Evolutionary conservation across 179 eudicot species (phyloP), one percentile per base, ranked within the genome.

Genomic region (Heliamphora pulchella): DNA sequence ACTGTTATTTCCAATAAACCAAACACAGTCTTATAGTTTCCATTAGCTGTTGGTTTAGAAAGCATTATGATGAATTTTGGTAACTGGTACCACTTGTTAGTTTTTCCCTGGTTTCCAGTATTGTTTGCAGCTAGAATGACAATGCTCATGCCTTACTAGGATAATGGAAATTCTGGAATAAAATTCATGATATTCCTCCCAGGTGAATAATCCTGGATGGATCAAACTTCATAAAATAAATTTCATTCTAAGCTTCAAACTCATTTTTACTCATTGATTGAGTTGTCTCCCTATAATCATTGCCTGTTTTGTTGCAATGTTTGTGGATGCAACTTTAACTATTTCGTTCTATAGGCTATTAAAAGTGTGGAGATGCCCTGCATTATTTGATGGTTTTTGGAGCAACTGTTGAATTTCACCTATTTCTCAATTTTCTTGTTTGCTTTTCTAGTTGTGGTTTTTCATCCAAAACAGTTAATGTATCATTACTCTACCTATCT

Each of bases 121-220:
- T 58, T 43, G 58, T 43, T 63, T 75, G 53, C n/a, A 15, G 62
- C 62, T 53, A 53, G 74, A 71, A 17, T 41, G 62, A 53, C 5
- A 57, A 74, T 74, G 67, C 8, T 59, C 78, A 17, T 59, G 78
- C 8, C 59, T 59, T 75, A 9, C 44, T 75, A 61, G 77, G 63
- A 75, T 31, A 15, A 48, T 53, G 59, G 13, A 8, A 5, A 50
- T 20, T 58, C 11, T 75, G 17, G 41, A 58, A 75, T 55, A 15
- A 9, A 58, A 6, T 59, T 17, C 14, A 59, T 7, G 59, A n/a
- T 18, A 51, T 22, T 14, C 13, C 17, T 20, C 1, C 31, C 31
- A 31, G 13, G 48, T 78, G 18, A 51, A 39, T 51, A 64, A 43
- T 64, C 8, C 6, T 47, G 59, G 71, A 18, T 61, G 51, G 15